Conservation (phyloP, 2,329 filamentous ascomycete genomes). For the Calonectria honghensis region DNA sequence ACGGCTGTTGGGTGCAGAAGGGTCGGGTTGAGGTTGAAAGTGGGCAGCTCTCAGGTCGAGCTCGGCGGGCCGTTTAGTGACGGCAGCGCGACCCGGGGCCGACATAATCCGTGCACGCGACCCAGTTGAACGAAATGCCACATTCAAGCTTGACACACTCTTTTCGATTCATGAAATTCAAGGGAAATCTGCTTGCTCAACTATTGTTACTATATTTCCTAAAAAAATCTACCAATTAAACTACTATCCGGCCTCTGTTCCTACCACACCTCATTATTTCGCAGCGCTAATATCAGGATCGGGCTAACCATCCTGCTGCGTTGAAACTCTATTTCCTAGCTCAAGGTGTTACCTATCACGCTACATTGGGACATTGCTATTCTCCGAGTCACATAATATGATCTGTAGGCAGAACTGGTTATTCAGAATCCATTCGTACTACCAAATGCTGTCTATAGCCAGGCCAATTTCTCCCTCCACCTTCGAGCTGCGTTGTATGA, state of each 20-base stretch:
- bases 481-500: neutral
- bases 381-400: neutral
- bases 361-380: neutral
- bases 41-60: conserved; percentile 29
- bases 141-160: neutral
- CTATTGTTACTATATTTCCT: neutral
- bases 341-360: neutral
- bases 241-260: neutral
- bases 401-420: neutral
- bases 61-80: conserved; percentile 7
- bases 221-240: neutral
- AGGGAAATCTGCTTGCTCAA: neutral
- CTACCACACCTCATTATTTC: neutral
- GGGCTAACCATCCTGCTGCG: neutral
- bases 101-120: conserved; percentile 32
- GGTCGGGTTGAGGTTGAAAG: conserved; percentile 15
- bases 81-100: conserved; percentile 22
- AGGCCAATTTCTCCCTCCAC: neutral
- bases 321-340: neutral
- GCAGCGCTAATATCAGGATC: neutral
- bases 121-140: neutral
- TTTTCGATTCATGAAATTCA: neutral
- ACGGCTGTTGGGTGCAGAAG: conserved; percentile 13
- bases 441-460: neutral
- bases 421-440: neutral